Base-by-base conservation (phyloP, 495 filamentous ascomycete genomes). In the Trypethelium eluteriae region DNA sequence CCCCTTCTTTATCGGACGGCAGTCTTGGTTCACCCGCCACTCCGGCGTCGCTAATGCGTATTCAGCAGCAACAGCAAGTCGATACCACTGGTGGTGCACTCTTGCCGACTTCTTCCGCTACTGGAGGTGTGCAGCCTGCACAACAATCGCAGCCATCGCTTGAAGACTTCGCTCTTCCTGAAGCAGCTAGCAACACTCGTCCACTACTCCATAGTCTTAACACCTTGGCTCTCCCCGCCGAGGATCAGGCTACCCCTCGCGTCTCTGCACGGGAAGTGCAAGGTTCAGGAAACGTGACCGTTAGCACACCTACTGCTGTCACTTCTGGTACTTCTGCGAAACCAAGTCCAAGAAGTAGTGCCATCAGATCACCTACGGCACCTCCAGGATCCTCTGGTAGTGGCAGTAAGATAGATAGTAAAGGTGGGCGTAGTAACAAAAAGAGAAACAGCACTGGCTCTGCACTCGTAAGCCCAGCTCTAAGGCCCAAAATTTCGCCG, bases 401-500 rank as follows among this genome's bases (percentile, higher is more conserved):
- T 32, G 14, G 53, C 14, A 32, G 74, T 63, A 73, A 69, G 66
- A 39, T 16, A 16, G 77, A 77, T 50, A 34, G 69, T 38, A 75
- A 73, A 62, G 38, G 64, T 34, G 67, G 62, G 38, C 67, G 77
- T 12, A 72, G 49, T 14, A 76, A 75, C 57, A 88, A 88, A 72
- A 96, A 97, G 79, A 84, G 93, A 41, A 80, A 82, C 6, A 94
- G 90, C 67, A 77, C 86, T 41, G 86, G 83, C 72, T 91, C 90
- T n/a, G 83, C 88, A n/a, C 86, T 89, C 3, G 84, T 86, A 9
- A 88, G 85, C 65, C 94, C 94, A 5, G 92, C 92, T 32, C 73
- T 98, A 49, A 81, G 89, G n/a, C 94, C 94, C 34, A 93, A 87
- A 74, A 97, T 98, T 64, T 96, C 92, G 18, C 94, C 94, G 4